Percentiles rank a stretch among this genome's conserved stretches.
Conservation (phyloP, 2,329 filamentous ascomycete species). For the Cryphonectria japonica region DNA sequence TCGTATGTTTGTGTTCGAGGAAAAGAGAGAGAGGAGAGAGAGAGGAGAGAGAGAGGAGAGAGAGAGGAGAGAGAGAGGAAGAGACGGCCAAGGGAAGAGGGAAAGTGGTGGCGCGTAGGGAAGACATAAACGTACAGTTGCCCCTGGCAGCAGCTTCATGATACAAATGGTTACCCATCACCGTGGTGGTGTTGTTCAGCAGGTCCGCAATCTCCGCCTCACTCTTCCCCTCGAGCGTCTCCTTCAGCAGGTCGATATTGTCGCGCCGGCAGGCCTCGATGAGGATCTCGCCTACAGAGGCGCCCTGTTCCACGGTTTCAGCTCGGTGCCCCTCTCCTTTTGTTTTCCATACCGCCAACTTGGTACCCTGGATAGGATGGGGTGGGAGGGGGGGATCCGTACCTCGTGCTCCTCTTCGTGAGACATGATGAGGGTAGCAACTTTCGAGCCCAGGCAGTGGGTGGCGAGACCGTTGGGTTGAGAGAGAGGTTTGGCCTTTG, state of each 20-base stretch:
- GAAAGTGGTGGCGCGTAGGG: neutral
- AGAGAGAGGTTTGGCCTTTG: neutral
- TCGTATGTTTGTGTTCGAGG: too few species aligned
- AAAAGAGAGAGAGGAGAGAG: neutral
- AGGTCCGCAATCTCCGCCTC: conserved; percentile 72
- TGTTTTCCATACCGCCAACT: neutral
- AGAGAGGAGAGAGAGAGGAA: neutral
- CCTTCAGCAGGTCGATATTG: conserved; percentile 82
- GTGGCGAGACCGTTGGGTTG: neutral
- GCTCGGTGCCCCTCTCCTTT: conserved; percentile 31
- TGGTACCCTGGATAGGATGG: neutral
- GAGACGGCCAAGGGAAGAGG: neutral
- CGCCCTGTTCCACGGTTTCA: conserved; percentile 63
- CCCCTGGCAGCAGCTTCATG: conserved; percentile 87
- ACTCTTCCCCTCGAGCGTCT: conserved; percentile 67
- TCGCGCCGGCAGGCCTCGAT: conserved; percentile 93
- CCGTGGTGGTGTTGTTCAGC: conserved; percentile 83
- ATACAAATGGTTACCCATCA: conserved; percentile 85
- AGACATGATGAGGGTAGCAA: conserved; percentile 17
- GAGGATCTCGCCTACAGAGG: conserved; percentile 80
- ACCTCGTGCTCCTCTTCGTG: conserved; percentile 39
- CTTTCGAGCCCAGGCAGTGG: neutral
- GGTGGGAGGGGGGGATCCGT: neutral
- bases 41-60: neutral
- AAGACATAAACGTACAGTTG: conserved; percentile 66